Base-by-base conservation (phyloP, 2,329 filamentous ascomycete species). In the Botrytis paeoniae region DNA sequence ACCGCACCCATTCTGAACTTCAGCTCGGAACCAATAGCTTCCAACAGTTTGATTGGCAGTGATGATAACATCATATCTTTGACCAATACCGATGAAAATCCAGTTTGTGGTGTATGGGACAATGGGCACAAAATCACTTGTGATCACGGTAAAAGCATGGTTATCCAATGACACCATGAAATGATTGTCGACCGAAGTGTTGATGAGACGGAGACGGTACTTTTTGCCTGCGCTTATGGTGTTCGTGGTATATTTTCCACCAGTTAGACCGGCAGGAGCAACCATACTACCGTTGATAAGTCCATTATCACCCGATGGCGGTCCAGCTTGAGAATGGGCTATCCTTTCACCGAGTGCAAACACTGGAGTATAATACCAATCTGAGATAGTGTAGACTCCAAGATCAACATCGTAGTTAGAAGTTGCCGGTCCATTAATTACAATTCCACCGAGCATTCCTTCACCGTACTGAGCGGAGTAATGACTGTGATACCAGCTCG, bases 41-140 rank as follows among this genome's bases (percentile, higher is more conserved):
- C 83, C 81, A n/a, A 82, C 81, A 6, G 69, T 61, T 29, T 76
- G 69, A n/a, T 71, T 79, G 14, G 86, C 87, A 43, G 82, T 83
- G 72, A 89, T 84, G 6, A 86, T 76, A 80, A 80, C 71, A 71
- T 78, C 73, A 75, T 80, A 82, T 75, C 83, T 79, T 77, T 90
- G 88, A 64, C 86, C 77, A 8, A 76, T 75, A 10, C 80, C 82
- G 63, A 87, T 77, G 39, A 82, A 81, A 2, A 88, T 70, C 37
- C 80, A 80, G 0, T 82, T 81, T 1, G 87, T 85, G 0, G 80
- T 81, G 74, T 85, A 91, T 0, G 88, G 88, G 35, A 82, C 74
- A 35, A 91, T 84, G 0, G 89, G 87, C 0, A 91, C 86, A 8
- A 90, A 81, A 73, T 90, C 89, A n/a, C 81, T 81, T 0, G 85